These are phyloP conservation scores for Mortierella sp. DNA, from an alignment of 371 early-diverging fungal genomes.

Conservation along the genomic window DNA sequence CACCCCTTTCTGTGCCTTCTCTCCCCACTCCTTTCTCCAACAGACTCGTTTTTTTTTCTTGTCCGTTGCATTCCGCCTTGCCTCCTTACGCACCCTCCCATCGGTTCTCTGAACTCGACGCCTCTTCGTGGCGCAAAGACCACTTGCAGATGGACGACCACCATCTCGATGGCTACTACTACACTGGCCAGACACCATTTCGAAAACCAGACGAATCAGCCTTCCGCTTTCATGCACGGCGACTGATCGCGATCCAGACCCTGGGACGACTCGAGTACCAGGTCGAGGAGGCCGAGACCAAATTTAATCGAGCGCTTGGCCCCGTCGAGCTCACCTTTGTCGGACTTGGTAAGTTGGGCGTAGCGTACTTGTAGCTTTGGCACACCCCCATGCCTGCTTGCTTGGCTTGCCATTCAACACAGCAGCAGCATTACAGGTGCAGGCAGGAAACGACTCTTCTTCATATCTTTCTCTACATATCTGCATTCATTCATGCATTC, in stretches of 20 bases:
- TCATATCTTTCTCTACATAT: background rate
- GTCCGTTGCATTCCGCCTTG: conserved; percentile 8
- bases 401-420: background rate
- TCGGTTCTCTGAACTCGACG: conserved; percentile 19
- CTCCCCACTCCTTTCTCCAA: too few species aligned
- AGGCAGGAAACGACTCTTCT: background rate
- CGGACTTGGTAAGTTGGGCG: conserved; percentile 62
- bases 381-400: background rate
- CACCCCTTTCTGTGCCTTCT: background rate
- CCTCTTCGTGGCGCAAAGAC: conserved; percentile 43
- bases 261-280: conserved; percentile 65
- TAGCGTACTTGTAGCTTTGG: background rate
- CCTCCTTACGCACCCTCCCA: conserved; percentile 14
- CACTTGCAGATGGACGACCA: conserved; percentile 50
- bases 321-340: conserved; percentile 67
- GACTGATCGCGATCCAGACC: conserved; percentile 65
- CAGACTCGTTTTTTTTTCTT: too few species aligned
- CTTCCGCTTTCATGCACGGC: conserved; percentile 62
- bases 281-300: conserved; percentile 66
- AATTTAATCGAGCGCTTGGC: conserved; percentile 64
- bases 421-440: background rate
- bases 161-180: conserved; percentile 52
- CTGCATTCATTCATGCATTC: background rate
- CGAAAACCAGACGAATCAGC: conserved; percentile 62
- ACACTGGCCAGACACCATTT: conserved; percentile 57